phyloP scores from a whole-genome alignment of 164 flowering plant species.

The Pachysandra terminalis region DNA sequence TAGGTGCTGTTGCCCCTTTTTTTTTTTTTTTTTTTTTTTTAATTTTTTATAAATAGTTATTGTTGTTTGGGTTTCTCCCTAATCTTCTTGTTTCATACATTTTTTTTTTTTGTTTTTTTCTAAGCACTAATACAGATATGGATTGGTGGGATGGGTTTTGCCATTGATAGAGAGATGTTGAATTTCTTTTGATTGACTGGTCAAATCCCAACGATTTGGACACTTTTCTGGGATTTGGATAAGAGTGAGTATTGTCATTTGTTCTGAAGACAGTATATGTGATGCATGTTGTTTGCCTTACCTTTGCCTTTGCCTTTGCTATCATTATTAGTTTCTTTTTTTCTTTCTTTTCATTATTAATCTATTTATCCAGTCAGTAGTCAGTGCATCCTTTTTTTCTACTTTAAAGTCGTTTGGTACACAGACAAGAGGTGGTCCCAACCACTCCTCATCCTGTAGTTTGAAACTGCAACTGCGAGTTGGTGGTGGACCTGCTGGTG shows the following conservation, averaged over 20 bases:
- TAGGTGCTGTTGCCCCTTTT: background rate
- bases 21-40: constrained; percentile 1
- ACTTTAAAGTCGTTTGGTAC: no score
- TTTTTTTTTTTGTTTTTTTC: background rate
- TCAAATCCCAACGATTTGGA: background rate
- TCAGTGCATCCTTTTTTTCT: no score
- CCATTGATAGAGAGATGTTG: constrained; percentile 2
- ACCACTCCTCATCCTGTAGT: no score
- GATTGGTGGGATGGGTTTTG: constrained; percentile 7
- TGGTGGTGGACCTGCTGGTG: no score
- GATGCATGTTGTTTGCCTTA: background rate
- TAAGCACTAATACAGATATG: background rate
- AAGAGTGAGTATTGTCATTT: background rate
- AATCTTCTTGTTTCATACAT: background rate
- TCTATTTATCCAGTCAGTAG: no score
- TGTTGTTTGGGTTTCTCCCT: constrained; percentile 6
- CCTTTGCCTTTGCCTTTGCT: no score
- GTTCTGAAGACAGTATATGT: background rate
- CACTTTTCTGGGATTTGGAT: no score
- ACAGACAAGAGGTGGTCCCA: no score
- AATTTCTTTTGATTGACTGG: background rate
- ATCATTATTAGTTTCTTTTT: no score
- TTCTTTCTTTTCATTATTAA: no score
- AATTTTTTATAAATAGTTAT: constrained; percentile 14
- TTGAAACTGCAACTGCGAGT: no score